Conservation (phyloP, 2,329 filamentous ascomycete genomes). For the Saccharata proteae region DNA sequence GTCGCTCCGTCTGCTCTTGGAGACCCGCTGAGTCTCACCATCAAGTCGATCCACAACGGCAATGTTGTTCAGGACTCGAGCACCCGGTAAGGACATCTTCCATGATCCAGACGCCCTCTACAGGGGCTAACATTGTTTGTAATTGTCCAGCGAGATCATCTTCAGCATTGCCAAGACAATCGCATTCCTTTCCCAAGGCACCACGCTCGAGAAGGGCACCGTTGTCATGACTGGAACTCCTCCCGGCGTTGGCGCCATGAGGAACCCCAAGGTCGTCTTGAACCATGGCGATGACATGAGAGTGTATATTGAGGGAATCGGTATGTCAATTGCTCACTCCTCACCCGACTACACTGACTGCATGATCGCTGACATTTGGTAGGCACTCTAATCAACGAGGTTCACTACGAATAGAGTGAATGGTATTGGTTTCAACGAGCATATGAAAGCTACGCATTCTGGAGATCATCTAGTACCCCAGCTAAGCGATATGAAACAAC, state of each 20-base stretch:
- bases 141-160: slow-evolving; percentile 33
- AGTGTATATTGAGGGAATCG: slow-evolving; percentile 26
- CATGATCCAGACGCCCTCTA: too few relatives aligned
- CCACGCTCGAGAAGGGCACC: slow-evolving; percentile 34
- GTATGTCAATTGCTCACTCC: too few relatives aligned
- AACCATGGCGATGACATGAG: slow-evolving; percentile 27
- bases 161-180: slow-evolving; percentile 36
- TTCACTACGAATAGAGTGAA: slow-evolving; percentile 30
- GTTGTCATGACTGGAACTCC: slow-evolving; percentile 40
- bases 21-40: slow-evolving; percentile 30
- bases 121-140: not conserved
- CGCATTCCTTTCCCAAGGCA: slow-evolving; percentile 34
- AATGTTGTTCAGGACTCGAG: slow-evolving; percentile 31
- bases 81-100: slow-evolving; percentile 13
- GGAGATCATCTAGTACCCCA: too few relatives aligned
- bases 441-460: too few relatives aligned
- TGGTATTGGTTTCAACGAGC: too few relatives aligned
- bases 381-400: slow-evolving; percentile 25
- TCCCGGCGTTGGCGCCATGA: slow-evolving; percentile 31
- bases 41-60: slow-evolving; percentile 39
- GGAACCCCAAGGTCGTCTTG: slow-evolving; percentile 28
- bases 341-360: too few relatives aligned
- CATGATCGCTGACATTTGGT: too few relatives aligned
- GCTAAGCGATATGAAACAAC: too few relatives aligned
- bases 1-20: slow-evolving; percentile 31